phyloP scores from a whole-genome alignment of 2,329 filamentous ascomycete species.

The Alternaria sp. region DNA sequence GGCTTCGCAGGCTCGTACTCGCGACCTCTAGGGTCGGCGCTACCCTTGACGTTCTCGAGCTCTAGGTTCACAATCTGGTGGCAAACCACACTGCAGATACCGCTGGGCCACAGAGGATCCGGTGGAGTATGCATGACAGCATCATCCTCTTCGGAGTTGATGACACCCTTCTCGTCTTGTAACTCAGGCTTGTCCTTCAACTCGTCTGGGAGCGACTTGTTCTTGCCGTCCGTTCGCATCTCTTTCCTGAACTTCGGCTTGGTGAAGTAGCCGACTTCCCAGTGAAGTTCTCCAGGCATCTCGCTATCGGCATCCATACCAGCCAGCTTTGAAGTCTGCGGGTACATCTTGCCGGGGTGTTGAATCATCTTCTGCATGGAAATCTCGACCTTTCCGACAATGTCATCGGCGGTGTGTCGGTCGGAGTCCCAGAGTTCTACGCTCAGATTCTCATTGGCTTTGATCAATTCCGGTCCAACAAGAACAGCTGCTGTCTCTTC shows the following conservation, averaged over 20 bases:
- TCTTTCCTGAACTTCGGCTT: slow-evolving; percentile 88
- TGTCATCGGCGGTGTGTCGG: slow-evolving; percentile 87
- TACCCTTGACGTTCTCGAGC: slow-evolving; percentile 88
- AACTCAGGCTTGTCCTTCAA: slow-evolving; percentile 77
- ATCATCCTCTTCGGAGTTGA: slow-evolving; percentile 77
- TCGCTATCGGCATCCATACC: slow-evolving; percentile 82
- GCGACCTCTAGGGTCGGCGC: slow-evolving; percentile 75
- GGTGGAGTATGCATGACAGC: slow-evolving; percentile 89
- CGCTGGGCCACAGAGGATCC: slow-evolving; percentile 94
- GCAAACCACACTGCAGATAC: slow-evolving; percentile 82
- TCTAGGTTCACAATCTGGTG: slow-evolving; percentile 97
- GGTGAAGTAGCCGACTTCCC: slow-evolving; percentile 95
- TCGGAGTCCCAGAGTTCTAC: slow-evolving; percentile 98
- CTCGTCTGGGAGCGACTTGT: slow-evolving; percentile 74
- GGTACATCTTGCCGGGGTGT: slow-evolving; percentile 91
- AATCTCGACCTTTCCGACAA: slow-evolving; percentile 92
- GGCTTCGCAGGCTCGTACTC: slow-evolving; percentile 89
- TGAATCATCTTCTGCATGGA: slow-evolving; percentile 95
- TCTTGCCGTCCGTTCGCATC: slow-evolving; percentile 84
- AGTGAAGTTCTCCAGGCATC: slow-evolving; percentile 93
- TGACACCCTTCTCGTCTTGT: slow-evolving; percentile 84
- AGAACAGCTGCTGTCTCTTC: slow-evolving; percentile 85
- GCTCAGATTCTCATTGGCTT: slow-evolving; percentile 89
- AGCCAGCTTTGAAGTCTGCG: slow-evolving; percentile 80
- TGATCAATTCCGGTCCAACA: slow-evolving; percentile 88